Conservation (phyloP, 306 rosid genomes). For the Ceratonia siliqua region DNA sequence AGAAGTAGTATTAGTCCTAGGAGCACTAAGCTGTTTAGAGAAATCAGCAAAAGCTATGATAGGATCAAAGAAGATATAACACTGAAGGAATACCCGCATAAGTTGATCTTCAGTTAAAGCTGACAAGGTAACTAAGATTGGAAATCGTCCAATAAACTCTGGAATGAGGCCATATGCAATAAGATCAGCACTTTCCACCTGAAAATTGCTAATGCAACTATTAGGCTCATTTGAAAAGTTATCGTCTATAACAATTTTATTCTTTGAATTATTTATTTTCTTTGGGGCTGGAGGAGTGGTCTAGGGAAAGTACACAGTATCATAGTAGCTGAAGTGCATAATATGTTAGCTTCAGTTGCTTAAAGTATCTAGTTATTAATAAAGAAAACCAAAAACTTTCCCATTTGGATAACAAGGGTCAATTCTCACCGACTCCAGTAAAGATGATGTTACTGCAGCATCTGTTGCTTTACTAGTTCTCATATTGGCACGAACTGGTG, state of each 20-base stretch:
- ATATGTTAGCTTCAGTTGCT: conserved; percentile 2
- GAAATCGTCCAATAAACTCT: conserved; percentile 90
- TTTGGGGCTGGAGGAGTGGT: background rate
- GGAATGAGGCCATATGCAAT: conserved; percentile 90
- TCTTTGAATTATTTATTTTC: background rate
- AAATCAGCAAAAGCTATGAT: conserved; percentile 13
- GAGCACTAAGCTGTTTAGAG: background rate
- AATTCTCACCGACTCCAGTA: conserved; percentile 73
- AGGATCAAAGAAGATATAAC: background rate
- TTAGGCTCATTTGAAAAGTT: conserved; percentile 35
- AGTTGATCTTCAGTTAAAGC: conserved; percentile 92
- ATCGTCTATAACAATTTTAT: background rate
- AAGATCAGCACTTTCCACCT: conserved; percentile 95
- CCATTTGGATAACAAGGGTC: conserved; percentile 6
- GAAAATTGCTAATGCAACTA: conserved; percentile 37
- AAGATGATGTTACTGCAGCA: conserved; percentile 70
- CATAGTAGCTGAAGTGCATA: background rate
- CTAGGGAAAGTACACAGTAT: background rate
- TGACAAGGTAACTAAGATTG: conserved; percentile 74
- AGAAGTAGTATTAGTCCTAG: conserved; percentile 15
- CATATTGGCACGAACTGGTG: conserved; percentile 88
- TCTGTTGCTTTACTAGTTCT: conserved; percentile 62
- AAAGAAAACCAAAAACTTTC: background rate
- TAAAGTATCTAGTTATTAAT: conserved; percentile 9
- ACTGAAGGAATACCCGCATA: conserved; percentile 57